These are phyloP conservation scores for Cerioporus squamosus DNA, from an alignment of 1,284 basidiomycete genomes.

Conservation along the genomic window DNA sequence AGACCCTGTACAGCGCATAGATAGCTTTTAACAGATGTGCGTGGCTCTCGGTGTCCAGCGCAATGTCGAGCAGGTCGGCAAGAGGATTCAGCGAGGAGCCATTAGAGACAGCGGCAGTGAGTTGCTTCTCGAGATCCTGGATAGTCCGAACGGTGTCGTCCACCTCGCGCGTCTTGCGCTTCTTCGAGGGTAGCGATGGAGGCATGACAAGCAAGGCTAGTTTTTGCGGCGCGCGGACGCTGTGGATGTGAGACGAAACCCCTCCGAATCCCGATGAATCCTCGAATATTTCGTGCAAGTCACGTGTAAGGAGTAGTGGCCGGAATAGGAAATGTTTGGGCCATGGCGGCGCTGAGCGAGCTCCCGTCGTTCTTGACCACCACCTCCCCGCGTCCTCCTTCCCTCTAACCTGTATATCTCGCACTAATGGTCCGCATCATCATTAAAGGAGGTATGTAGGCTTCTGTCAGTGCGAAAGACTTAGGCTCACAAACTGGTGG, in stretches of 20 bases:
- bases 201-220: constrained; percentile 11
- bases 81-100: constrained; percentile 80
- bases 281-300: constrained; percentile 5
- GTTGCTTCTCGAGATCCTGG: constrained; percentile 54
- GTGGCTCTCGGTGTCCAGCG: constrained; percentile 46
- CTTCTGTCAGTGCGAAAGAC: neutral
- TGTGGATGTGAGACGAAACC: too few relatives aligned
- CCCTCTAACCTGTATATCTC: neutral
- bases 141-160: constrained; percentile 36
- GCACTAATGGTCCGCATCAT: constrained; percentile 82
- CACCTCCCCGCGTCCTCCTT: neutral
- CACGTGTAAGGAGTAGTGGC: constrained; percentile 11
- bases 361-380: constrained; percentile 20
- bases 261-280: too few relatives aligned
- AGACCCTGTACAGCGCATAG: constrained; percentile 84
- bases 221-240: neutral
- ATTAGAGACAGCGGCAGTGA: constrained; percentile 51
- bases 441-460: constrained; percentile 84
- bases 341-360: constrained; percentile 4
- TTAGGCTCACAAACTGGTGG: constrained; percentile 1
- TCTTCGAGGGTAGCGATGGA: constrained; percentile 61
- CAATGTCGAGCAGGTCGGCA: constrained; percentile 73
- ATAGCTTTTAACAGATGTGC: constrained; percentile 74
- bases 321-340: constrained; percentile 12
- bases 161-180: constrained; percentile 46